A percentile compares a stretch with the other conserved stretches of the same genome.
These are phyloP conservation scores for Erigeron philadelphicus DNA, from an alignment of 140 eudicot species.

Conservation along the genomic window DNA sequence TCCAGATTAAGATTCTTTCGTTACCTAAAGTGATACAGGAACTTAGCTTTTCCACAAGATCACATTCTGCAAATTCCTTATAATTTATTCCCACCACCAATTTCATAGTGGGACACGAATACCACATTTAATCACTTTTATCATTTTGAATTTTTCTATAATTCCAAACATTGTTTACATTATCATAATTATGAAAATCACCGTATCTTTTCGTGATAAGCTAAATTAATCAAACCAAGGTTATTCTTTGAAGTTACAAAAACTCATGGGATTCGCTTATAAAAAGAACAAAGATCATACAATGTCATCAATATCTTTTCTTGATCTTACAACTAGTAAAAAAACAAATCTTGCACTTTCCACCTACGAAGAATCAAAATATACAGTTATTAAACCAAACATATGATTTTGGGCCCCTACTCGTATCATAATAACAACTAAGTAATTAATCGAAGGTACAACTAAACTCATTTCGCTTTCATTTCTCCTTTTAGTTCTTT, in stretches of 20 bases:
- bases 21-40: conserved; percentile 25
- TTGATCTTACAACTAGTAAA: conserved; percentile 16
- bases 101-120: conserved; percentile 24
- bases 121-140: conserved; percentile 20
- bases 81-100: conserved; percentile 22
- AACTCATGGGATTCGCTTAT: conserved; percentile 19
- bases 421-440: conserved; percentile 26
- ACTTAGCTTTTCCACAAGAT: conserved; percentile 26
- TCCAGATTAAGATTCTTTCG: conserved; percentile 21
- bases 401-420: conserved; percentile 26
- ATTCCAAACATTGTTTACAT: conserved; percentile 16
- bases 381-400: conserved; percentile 11
- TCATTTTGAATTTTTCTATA: conserved; percentile 16
- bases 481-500: conserved; percentile 1
- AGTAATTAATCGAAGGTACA: conserved; percentile 22
- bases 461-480: background rate
- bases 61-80: conserved; percentile 17
- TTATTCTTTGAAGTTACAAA: background rate
- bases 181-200: conserved; percentile 3
- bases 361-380: conserved; percentile 18
- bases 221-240: conserved; percentile 10
- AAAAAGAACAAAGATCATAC: conserved; percentile 6
- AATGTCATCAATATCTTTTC: background rate
- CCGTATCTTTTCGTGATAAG: conserved; percentile 19
- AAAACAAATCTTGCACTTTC: conserved; percentile 31